These are phyloP conservation scores for Erodium texanum DNA, from an alignment of 441 rosid genomes.

Conservation along the genomic window DNA sequence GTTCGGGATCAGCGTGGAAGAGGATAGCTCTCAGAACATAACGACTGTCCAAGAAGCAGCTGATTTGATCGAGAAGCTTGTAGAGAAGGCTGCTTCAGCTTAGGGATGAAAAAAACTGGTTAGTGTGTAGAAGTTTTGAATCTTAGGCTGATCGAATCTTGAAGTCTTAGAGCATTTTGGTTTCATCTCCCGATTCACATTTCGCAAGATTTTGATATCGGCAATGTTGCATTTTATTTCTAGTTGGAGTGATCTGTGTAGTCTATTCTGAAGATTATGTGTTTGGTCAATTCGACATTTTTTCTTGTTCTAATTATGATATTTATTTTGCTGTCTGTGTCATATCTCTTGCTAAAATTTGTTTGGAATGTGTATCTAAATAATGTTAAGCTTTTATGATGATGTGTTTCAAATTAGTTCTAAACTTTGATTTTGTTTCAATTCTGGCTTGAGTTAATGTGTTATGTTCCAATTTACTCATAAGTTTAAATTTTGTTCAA, in stretches of 20 bases:
- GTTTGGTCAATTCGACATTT: too few relatives aligned
- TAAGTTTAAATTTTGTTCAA: too few relatives aligned
- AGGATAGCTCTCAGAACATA: not conserved
- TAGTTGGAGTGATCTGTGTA: too few relatives aligned
- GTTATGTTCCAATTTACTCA: not conserved
- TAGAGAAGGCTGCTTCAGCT: not conserved
- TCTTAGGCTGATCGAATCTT: not conserved
- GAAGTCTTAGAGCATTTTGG: not conserved
- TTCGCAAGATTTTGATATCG: not conserved
- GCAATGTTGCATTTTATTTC: not conserved
- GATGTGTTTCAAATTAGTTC: not conserved
- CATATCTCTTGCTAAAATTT: too few relatives aligned
- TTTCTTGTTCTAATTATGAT: too few relatives aligned
- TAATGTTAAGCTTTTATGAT: not conserved
- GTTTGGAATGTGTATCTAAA: too few relatives aligned
- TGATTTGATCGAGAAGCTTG: not conserved
- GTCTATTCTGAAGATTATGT: too few relatives aligned
- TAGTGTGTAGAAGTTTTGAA: not conserved
- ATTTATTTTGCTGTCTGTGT: too few relatives aligned
- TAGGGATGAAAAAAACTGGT: not conserved
- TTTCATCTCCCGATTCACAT: not conserved
- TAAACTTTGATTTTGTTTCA: too few relatives aligned
- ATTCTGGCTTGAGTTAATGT: too few relatives aligned
- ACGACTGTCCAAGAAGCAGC: conserved; percentile 1
- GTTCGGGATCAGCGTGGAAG: not conserved